Percentiles rank a stretch among this genome's conserved stretches.
Conservation (phyloP, 306 rosid species). For the Cucurbita ficifolia region DNA sequence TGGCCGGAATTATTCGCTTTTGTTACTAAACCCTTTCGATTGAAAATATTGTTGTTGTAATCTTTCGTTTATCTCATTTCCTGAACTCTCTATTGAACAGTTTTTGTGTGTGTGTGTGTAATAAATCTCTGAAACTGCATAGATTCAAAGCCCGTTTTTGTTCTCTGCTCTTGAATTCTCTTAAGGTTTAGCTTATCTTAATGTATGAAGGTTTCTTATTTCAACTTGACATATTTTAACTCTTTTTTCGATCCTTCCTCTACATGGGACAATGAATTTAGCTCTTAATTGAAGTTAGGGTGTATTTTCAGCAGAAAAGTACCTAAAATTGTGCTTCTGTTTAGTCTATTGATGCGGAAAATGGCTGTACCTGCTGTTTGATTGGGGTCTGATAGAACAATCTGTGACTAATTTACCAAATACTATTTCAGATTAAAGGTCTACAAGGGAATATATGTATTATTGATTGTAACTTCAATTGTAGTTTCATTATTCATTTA, state of each 20-base stretch:
- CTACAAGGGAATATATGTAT: not conserved
- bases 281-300: not conserved
- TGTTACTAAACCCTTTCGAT: not conserved
- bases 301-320: not conserved
- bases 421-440: not conserved
- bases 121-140: not conserved
- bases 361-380: not conserved
- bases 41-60: not conserved
- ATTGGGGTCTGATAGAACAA: not conserved
- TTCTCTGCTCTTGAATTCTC: not conserved
- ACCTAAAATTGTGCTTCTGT: not conserved
- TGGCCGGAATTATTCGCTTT: not conserved
- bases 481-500: not conserved
- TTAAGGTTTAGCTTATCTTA: not conserved
- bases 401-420: not conserved
- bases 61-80: not conserved
- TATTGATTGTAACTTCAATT: not conserved
- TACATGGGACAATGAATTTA: not conserved
- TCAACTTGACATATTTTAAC: not conserved
- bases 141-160: not conserved
- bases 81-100: not conserved
- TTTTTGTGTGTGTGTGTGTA: not conserved
- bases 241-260: not conserved
- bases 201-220: not conserved
- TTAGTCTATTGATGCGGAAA: not conserved